These are phyloP conservation scores for Penicillium vulpinum DNA, from an alignment of 2,329 filamentous ascomycete species.

Conservation along the genomic window DNA sequence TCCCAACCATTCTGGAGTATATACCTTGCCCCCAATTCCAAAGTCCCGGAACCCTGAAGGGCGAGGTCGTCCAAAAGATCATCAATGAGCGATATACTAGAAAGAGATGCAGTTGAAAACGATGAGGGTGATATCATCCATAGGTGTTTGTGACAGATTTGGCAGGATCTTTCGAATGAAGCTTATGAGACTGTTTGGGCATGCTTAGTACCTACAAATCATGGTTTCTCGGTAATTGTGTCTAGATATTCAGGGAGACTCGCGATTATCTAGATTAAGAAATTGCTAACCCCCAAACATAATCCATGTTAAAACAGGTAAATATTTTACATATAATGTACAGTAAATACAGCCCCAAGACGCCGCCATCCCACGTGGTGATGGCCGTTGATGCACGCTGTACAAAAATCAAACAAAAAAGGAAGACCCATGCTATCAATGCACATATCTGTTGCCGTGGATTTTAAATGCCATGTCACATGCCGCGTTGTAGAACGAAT, in stretches of 20 bases:
- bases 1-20: no score
- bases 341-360: constrained; percentile 6
- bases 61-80: no score
- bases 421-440: neutral
- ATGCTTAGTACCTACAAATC: neutral
- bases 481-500: constrained; percentile 38
- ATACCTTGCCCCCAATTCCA: no score
- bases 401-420: constrained; percentile 7
- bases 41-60: no score
- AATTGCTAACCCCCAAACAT: neutral
- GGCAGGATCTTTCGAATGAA: neutral
- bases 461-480: constrained; percentile 42
- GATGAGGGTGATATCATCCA: no score
- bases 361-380: constrained; percentile 2
- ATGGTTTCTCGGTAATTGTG: neutral
- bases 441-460: constrained; percentile 15
- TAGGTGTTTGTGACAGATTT: neutral
- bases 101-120: no score
- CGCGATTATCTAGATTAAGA: neutral
- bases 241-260: neutral
- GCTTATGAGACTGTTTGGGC: neutral
- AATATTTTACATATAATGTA: constrained; percentile 14
- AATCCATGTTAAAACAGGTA: neutral
- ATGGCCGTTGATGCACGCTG: constrained; percentile 4
- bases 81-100: no score